Evolutionary conservation across 31 red algal genomes (phyloP), one percentile per base, ranked within the genome.

Genomic region (Endocladia muricata): DNA sequence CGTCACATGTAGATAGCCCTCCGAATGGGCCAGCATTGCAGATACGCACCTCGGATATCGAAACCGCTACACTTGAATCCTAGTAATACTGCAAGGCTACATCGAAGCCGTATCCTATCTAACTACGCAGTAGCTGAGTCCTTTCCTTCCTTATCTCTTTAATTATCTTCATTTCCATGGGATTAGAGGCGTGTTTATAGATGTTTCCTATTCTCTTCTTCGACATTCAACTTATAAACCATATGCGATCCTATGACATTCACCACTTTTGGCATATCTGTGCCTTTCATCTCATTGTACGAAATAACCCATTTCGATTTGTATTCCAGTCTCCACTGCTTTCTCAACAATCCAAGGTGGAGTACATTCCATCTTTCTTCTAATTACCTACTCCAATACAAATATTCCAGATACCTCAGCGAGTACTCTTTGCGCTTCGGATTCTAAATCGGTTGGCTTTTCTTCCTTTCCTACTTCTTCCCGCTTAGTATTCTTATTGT

Each of bases 291-390:
- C 3, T 11, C 7, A 7, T 17, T 42, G 41, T 44, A 72, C 25
- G 68, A 21, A 7, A 49, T 7, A 4, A 0, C 21, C 76, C 59
- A 79, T 26, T 33, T 51, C 4, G 3, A 32, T 23, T 21, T 40
- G 8, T 36, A 23, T 66, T 79, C 59, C 26, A 25, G 37, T 52
- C n/a, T 4, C 35, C 11, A 66, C 76, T 4, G 76, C 76, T 65
- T 67, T 66, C 3, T 79, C 59, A 2, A 79, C 9, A 66, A 79
- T 65, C 58, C 76, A 79, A 30, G 23, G 59, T 28, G 58, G 76
- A 4, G 76, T 60, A 67, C 59, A 63, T 9, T 65, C 55, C 48
- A 79, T 79, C 41, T 66, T 63, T 38, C 41, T 64, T 19, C 59
- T 52, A 35, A 15, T 67, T 6, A 79, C 58, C 1, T 66, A n/a